Base-by-base conservation (phyloP, 805 yeast species). In the Wickerhamomyces tratensis region DNA sequence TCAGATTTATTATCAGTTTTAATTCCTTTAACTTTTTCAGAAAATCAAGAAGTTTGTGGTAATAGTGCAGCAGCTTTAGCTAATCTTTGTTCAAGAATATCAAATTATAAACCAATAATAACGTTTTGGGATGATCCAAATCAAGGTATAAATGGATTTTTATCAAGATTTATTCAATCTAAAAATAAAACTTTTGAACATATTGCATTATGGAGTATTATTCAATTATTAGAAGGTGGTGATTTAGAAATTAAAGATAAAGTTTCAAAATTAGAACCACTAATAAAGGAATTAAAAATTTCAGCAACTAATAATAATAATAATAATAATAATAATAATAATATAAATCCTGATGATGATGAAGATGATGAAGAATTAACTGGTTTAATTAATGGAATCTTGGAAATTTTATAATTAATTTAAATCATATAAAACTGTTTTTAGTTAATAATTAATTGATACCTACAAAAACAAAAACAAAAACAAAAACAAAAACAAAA, bases 21-120 rank as follows among this genome's bases (percentile, higher is more conserved):
- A 49, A 81, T 93, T 45, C 98, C 98, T 33, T 74, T 93, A 60
- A 93, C 98, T 2, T 79, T 77, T 52, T 84, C 94, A 37, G 75
- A 75, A 43, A 88, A 88, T 59, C 84, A 88, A 45, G 98, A 94
- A 64, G 97, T 93, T 14, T 93, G 96, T 62, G 98, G 98, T 44
- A 93, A 93, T 63, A 85, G 96, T 2, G 98, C 98, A 13, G 98
- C 98, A 34, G 98, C 98, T 2, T 73, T 93, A 51, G 98, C 98
- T 30, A 93, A 93, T 59, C 69, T 93, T 53, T 87, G 96, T 51
- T 88, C 97, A 5, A 79, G 96, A 64, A 86, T 91, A 34, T 76
- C 76, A 53, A 89, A 86, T 53, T 89, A 89, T 62, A 74, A 79
- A 45, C 80, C 82, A 49, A 86, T 93, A 46, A 72, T 87, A 44